phyloP scores from a whole-genome alignment of 331 rosid genomes.

The Rhamnella rubrinervis region DNA sequence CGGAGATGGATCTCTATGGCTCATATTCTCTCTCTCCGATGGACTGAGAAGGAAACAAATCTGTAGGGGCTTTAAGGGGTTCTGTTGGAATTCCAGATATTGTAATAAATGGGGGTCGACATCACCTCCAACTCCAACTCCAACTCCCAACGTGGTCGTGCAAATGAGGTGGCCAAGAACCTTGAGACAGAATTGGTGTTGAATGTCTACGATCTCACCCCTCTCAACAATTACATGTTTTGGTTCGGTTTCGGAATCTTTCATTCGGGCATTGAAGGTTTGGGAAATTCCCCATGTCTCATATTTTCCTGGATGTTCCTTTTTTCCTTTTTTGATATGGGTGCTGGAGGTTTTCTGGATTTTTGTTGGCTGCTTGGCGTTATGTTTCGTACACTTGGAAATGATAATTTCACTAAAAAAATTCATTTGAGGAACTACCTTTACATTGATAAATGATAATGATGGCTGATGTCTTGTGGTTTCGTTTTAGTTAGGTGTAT shows the following conservation, averaged over 20 bases:
- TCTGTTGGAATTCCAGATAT: slow-evolving; percentile 18
- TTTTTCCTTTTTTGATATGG: slow-evolving; percentile 23
- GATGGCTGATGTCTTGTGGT: neutral
- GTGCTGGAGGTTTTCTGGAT: neutral
- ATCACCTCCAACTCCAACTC: slow-evolving; percentile 39
- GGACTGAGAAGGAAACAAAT: slow-evolving; percentile 21
- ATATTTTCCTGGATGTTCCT: neutral
- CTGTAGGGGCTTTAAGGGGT: slow-evolving; percentile 19
- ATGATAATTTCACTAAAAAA: neutral
- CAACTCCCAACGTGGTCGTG: slow-evolving; percentile 26
- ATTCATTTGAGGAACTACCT: neutral
- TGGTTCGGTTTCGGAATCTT: slow-evolving; percentile 93
- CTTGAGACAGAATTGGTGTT: slow-evolving; percentile 46
- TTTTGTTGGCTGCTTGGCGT: slow-evolving; percentile 8
- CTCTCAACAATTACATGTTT: slow-evolving; percentile 65
- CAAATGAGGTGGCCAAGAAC: slow-evolving; percentile 24
- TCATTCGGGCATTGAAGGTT: slow-evolving; percentile 95
- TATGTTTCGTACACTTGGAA: neutral
- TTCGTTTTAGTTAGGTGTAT: slow-evolving; percentile 5
- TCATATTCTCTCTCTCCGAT: slow-evolving; percentile 16
- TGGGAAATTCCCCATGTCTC: neutral
- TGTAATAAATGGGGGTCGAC: slow-evolving; percentile 57
- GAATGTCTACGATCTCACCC: slow-evolving; percentile 91
- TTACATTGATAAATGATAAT: neutral
- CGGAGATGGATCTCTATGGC: slow-evolving; percentile 38